These are phyloP conservation scores for Conoideocrella luteorostrata DNA, from an alignment of 2,329 filamentous ascomycete species.

Conservation along the genomic window DNA sequence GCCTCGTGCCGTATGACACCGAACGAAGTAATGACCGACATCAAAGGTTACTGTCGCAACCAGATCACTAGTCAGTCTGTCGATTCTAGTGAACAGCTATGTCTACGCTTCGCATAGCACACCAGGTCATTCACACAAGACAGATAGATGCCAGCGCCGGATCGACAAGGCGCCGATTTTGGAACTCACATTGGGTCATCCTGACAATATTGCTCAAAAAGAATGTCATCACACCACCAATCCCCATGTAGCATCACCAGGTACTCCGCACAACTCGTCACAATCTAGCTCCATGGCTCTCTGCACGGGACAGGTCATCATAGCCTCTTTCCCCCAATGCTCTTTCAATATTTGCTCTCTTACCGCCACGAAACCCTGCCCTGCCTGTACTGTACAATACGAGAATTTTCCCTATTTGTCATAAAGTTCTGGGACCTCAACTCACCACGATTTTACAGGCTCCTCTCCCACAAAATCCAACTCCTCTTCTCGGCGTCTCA, in stretches of 20 bases:
- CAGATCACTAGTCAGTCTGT: too few species aligned
- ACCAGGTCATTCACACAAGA: too few species aligned
- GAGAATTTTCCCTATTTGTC: not conserved
- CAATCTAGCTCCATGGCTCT: constrained; percentile 1
- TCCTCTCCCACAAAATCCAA: constrained; percentile 51
- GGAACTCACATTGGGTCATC: too few species aligned
- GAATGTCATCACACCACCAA: too few species aligned
- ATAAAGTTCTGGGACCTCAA: not conserved
- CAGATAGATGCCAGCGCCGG: too few species aligned
- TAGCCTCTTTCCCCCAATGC: constrained; percentile 6
- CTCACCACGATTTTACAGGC: constrained; percentile 36
- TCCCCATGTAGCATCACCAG: too few species aligned
- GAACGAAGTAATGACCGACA: not conserved
- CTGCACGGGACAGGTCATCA: constrained; percentile 3
- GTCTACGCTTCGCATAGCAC: too few species aligned
- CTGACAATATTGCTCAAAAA: too few species aligned
- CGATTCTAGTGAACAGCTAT: too few species aligned
- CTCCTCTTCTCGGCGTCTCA: constrained; percentile 56
- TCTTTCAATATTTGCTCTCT: not conserved
- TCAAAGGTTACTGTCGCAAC: too few species aligned
- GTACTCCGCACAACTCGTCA: constrained; percentile 1
- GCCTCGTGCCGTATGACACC: not conserved
- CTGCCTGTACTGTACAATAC: too few species aligned
- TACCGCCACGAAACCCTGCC: constrained; percentile 10
- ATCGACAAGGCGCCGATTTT: too few species aligned